A percentile compares a stretch with the other conserved stretches of the same genome.
These are phyloP conservation scores for Colletotrichum kahawae DNA, from an alignment of 2,329 filamentous ascomycete genomes.

Conservation along the genomic window DNA sequence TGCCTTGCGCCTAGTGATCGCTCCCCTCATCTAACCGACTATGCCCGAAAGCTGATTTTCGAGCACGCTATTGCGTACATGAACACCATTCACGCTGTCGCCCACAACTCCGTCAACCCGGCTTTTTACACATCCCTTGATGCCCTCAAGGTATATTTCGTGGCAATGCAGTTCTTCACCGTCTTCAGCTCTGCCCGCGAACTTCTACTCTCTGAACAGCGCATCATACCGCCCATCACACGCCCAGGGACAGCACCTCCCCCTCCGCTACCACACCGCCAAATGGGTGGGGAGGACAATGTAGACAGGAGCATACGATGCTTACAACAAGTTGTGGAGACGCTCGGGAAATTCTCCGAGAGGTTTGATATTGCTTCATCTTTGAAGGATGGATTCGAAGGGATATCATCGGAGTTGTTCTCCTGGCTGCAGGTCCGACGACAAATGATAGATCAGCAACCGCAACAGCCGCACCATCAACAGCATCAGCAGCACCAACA, in stretches of 20 bases:
- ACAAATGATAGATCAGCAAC: slow-evolving; percentile 34
- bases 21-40: slow-evolving; percentile 74
- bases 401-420: slow-evolving; percentile 49
- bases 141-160: slow-evolving; percentile 81
- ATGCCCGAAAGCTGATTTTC: slow-evolving; percentile 82
- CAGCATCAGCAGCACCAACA: slow-evolving; percentile 29
- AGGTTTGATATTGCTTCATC: slow-evolving; percentile 63
- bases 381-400: slow-evolving; percentile 59
- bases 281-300: slow-evolving; percentile 51
- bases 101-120: slow-evolving; percentile 61
- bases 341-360: slow-evolving; percentile 60
- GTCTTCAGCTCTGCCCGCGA: slow-evolving; percentile 61
- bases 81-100: slow-evolving; percentile 72
- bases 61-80: slow-evolving; percentile 87
- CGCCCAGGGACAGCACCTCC: slow-evolving; percentile 53
- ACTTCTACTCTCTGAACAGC: slow-evolving; percentile 56
- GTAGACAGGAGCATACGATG: slow-evolving; percentile 61
- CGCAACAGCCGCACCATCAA: slow-evolving; percentile 28
- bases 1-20: slow-evolving; percentile 82
- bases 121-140: slow-evolving; percentile 87
- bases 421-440: slow-evolving; percentile 46
- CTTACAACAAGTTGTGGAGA: slow-evolving; percentile 58
- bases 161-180: slow-evolving; percentile 67
- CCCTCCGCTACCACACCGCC: slow-evolving; percentile 57
- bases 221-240: slow-evolving; percentile 47